phyloP scores from a whole-genome alignment of 164 flowering plant genomes.

The Nelumbo lutea region DNA sequence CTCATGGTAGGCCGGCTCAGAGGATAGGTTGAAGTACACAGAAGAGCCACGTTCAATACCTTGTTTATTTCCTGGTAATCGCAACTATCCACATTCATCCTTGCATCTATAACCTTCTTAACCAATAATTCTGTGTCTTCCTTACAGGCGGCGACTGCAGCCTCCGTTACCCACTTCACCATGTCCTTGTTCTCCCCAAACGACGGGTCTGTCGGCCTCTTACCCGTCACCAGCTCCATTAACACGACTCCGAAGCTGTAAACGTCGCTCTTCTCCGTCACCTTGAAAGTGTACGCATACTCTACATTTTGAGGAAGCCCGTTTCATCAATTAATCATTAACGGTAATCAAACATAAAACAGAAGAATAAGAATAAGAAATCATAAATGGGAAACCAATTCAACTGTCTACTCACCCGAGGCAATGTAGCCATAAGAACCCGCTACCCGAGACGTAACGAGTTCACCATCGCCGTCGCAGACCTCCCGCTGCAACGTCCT shows the following conservation, averaged over 20 bases:
- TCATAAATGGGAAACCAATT: no score
- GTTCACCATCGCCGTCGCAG: slow-evolving; percentile 12
- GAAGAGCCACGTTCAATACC: slow-evolving; percentile 54
- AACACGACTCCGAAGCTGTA: slow-evolving; percentile 60
- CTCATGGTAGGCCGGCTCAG: slow-evolving; percentile 68
- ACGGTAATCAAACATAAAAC: neutral
- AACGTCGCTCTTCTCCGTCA: slow-evolving; percentile 59
- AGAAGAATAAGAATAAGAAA: neutral
- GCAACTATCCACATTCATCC: slow-evolving; percentile 24
- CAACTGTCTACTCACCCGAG: slow-evolving; percentile 43
- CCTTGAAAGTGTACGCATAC: slow-evolving; percentile 54
- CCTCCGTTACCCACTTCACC: slow-evolving; percentile 63
- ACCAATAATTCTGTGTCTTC: neutral
- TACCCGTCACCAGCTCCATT: slow-evolving; percentile 54
- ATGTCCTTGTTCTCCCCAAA: slow-evolving; percentile 55
- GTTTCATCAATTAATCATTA: no score
- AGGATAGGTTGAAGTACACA: slow-evolving; percentile 57
- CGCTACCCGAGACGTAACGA: slow-evolving; percentile 49
- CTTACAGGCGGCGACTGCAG: slow-evolving; percentile 17
- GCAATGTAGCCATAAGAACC: slow-evolving; percentile 89
- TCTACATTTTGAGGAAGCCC: slow-evolving; percentile 31
- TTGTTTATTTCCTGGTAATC: slow-evolving; percentile 41
- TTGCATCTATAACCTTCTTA: slow-evolving; percentile 31
- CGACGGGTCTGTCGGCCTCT: slow-evolving; percentile 44
- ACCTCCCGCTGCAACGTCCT: slow-evolving; percentile 32